Evolutionary conservation across 495 filamentous ascomycete species (phyloP).

Genomic region (Xylaria cubensis): DNA sequence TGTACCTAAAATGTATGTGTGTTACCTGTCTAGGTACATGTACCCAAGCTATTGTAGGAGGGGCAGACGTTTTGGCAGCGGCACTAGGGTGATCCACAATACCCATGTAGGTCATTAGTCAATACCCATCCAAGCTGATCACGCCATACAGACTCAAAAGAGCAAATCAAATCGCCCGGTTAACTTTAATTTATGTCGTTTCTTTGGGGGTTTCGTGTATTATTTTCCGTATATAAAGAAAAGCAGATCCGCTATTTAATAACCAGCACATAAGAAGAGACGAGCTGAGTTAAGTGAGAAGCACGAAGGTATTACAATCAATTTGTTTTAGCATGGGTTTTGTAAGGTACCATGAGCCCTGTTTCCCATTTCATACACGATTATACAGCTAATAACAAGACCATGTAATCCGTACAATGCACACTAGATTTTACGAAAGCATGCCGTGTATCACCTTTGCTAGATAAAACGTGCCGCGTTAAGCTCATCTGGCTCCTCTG

Average conservation of each 20-base stretch:
- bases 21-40: not conserved
- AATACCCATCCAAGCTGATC: not conserved
- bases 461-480: not conserved
- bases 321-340: conserved; percentile 2
- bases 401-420: not conserved
- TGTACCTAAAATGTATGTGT: not conserved
- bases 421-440: not conserved
- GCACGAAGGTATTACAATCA: not conserved
- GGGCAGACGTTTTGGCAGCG: conserved; percentile 2
- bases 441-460: conserved; percentile 4
- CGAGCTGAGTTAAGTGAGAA: not conserved
- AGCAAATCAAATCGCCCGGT: not conserved
- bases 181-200: no score
- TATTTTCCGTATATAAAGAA: no score
- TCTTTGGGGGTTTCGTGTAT: no score
- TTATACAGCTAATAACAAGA: not conserved
- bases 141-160: not conserved
- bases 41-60: not conserved
- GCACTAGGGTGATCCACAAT: not conserved
- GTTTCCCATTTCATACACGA: not conserved
- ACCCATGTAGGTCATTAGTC: not conserved
- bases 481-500: conserved; percentile 48
- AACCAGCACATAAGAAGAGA: not conserved
- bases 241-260: not conserved
- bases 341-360: not conserved